These are phyloP conservation scores for Endoconidiophora polonica DNA, from an alignment of 2,329 filamentous ascomycete species.

Conservation along the genomic window DNA sequence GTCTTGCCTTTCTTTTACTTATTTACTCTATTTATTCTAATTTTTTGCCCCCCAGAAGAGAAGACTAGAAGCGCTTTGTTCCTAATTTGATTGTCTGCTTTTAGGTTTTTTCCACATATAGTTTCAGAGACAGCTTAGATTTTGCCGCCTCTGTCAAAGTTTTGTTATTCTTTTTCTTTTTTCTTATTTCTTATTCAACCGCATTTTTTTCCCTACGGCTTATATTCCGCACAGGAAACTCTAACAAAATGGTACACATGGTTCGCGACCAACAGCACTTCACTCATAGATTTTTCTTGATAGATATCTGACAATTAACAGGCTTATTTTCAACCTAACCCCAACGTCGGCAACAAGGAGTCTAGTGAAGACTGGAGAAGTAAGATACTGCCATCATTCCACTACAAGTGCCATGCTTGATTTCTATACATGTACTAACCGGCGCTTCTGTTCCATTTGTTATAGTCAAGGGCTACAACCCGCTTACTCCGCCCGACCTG, in stretches of 20 bases:
- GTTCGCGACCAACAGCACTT: neutral
- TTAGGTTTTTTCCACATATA: too few species aligned
- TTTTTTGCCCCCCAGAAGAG: too few species aligned
- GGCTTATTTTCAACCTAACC: slow-evolving; percentile 13
- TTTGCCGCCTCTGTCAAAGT: neutral
- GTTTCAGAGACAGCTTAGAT: neutral
- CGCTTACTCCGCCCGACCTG: slow-evolving; percentile 74
- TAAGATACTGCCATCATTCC: slow-evolving; percentile 28
- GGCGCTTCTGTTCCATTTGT: too few species aligned
- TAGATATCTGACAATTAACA: neutral
- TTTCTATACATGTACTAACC: neutral
- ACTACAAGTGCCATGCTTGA: neutral
- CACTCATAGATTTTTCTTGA: neutral
- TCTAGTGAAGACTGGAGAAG: slow-evolving; percentile 70
- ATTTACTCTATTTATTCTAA: too few species aligned
- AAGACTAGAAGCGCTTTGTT: too few species aligned
- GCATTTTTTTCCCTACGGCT: slow-evolving; percentile 6
- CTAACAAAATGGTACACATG: slow-evolving; percentile 6
- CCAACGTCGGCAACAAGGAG: slow-evolving; percentile 54
- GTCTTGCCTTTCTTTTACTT: too few species aligned
- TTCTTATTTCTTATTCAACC: neutral
- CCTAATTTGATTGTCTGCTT: too few species aligned
- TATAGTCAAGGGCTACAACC: slow-evolving; percentile 81
- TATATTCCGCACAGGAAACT: slow-evolving; percentile 4
- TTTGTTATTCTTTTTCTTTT: slow-evolving; percentile 7